Evolutionary conservation across 345 rosid species (phyloP), one percentile per base, ranked within the genome.

Genomic region (Brassica carinata): DNA sequence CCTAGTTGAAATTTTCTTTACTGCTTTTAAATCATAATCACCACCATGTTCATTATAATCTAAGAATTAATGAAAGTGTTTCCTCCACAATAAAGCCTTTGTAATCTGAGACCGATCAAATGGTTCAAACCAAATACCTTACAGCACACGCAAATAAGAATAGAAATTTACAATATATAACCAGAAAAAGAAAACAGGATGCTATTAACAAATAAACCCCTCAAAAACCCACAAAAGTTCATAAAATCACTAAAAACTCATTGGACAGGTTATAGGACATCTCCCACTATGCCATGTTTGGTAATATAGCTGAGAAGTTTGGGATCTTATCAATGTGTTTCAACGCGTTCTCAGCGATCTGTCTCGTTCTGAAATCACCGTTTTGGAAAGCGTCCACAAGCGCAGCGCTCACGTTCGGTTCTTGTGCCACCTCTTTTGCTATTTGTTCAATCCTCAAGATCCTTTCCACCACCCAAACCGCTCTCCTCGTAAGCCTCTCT

Each of bases 371-470:
- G 59, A 53, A 53, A 0, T 53, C 59, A 53, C 59, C 19, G 9
- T 53, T 53, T 53, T 53, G 59, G 8, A 53, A 53, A 53, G 59
- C 59, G 19, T 53, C 59, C 59, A 53, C 59, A 53, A 93, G 96
- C 7, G 97, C 99, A 63, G 97, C 89, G 33, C 92, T 77, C 69
- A 90, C 84, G 72, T 87, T 90, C 2, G 81, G 96, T 72, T 89
- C 91, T 38, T 87, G 89, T 3, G 98, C 94, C 18, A 92, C 87
- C 58, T 90, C 89, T 69, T 67, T 82, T 10, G 94, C 99, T 72
- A 96, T 91, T 0, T 91, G 94, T 4, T 91, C 96, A 1, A 84
- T 90, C 74, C 94, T 79, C 83, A 95, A 83, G 83, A 95, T 91
- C 84, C 66, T 75, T 84, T 55, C 62, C 26, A 55, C 62, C 62